phyloP scores from a whole-genome alignment of 1,284 basidiomycete species.

The Leccinum holopus region DNA sequence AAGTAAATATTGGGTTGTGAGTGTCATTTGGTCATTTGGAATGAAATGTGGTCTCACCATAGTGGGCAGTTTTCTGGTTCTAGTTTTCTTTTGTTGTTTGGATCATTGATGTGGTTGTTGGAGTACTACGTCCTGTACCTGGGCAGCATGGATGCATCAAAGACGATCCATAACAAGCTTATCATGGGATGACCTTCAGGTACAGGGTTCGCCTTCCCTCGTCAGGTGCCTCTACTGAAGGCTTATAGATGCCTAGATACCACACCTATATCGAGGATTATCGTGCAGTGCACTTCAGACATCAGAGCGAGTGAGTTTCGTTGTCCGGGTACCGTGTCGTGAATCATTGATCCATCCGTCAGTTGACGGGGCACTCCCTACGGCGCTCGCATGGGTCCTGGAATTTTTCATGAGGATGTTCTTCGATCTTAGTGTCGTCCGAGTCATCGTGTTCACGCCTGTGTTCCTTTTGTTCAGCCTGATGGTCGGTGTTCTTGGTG shows the following conservation, averaged over 20 bases:
- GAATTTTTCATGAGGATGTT: neutral
- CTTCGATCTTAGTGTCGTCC: neutral
- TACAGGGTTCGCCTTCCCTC: neutral
- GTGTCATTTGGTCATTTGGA: neutral
- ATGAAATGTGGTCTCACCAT: neutral
- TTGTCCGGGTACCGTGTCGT: neutral
- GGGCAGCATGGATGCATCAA: neutral
- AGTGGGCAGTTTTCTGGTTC: neutral
- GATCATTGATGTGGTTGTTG: neutral
- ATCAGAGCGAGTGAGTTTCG: conserved; percentile 5
- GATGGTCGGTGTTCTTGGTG: conserved; percentile 43
- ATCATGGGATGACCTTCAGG: conserved; percentile 1
- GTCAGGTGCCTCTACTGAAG: neutral
- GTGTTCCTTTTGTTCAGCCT: conserved; percentile 25
- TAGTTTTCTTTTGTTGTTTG: neutral
- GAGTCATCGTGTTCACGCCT: conserved; percentile 2
- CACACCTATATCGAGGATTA: neutral
- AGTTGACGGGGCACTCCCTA: conserved; percentile 1
- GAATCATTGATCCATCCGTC: neutral
- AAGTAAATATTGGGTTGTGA: conserved; percentile 2
- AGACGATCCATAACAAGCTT: neutral
- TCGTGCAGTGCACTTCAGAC: conserved; percentile 1
- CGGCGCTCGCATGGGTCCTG: neutral
- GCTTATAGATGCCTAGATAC: neutral
- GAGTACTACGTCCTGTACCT: neutral